phyloP scores from a whole-genome alignment of 148 eudicot species.

The Vaccinium vitisidaea region DNA sequence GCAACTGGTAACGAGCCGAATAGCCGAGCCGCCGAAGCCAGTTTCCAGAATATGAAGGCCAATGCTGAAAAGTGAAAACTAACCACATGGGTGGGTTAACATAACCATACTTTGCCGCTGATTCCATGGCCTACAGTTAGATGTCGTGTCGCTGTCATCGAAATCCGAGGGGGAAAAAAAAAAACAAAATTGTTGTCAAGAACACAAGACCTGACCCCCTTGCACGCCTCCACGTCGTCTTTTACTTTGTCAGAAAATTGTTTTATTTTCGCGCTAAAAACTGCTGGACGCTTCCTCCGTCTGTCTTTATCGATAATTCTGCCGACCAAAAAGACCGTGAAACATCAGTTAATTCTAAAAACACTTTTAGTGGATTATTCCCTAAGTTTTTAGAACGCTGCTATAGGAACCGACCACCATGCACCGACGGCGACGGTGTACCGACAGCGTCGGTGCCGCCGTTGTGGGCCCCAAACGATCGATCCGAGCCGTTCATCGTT shows the following conservation, averaged over 20 bases:
- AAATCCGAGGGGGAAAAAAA: not conserved
- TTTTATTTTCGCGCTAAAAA: too few species aligned
- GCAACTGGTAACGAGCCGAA: not conserved
- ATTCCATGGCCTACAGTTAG: not conserved
- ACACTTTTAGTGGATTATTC: too few species aligned
- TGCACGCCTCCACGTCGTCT: not conserved
- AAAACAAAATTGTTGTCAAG: not conserved
- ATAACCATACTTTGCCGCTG: not conserved
- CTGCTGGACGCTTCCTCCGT: too few species aligned
- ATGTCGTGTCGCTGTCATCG: not conserved
- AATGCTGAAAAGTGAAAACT: not conserved
- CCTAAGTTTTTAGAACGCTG: too few species aligned
- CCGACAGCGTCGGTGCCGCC: too few species aligned
- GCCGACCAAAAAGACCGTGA: too few species aligned
- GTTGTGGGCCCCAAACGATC: too few species aligned
- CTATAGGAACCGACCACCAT: too few species aligned
- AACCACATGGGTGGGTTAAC: not conserved
- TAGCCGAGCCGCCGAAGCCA: not conserved
- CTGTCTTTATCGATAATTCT: too few species aligned
- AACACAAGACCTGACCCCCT: not conserved
- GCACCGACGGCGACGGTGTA: too few species aligned
- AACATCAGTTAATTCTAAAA: too few species aligned
- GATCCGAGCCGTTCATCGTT: too few species aligned
- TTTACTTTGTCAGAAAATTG: not conserved
- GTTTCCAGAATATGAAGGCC: not conserved